Percentiles rank a stretch among this genome's conserved stretches.
Evolutionary conservation across 2,329 filamentous ascomycete species (phyloP).

Genomic region (Ilyonectria mors-panacis): DNA sequence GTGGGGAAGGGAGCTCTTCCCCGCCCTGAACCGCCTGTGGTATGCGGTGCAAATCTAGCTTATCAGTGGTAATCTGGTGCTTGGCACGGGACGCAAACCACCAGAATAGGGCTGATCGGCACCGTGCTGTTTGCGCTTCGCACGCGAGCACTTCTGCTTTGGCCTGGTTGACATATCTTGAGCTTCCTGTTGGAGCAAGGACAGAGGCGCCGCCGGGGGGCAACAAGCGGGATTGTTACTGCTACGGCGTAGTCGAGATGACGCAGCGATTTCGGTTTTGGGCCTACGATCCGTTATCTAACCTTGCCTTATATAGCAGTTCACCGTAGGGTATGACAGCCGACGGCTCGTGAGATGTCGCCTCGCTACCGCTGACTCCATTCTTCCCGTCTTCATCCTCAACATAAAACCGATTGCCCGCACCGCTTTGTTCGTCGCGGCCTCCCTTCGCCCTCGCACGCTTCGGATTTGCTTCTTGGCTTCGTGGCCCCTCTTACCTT

Average conservation of each 20-base stretch:
- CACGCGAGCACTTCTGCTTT: constrained; percentile 32
- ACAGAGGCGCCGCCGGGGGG: constrained; percentile 36
- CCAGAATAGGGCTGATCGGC: background rate
- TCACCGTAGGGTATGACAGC: constrained; percentile 22
- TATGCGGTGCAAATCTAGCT: constrained; percentile 42
- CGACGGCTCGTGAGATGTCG: constrained; percentile 19
- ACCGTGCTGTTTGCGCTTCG: constrained; percentile 6
- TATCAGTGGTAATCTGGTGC: constrained; percentile 44
- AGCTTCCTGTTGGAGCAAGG: constrained; percentile 34
- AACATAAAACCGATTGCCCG: constrained; percentile 20
- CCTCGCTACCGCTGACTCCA: constrained; percentile 19
- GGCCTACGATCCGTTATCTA: constrained; percentile 40
- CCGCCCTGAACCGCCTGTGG: constrained; percentile 38
- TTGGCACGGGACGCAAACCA: constrained; percentile 14
- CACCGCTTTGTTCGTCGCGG: background rate
- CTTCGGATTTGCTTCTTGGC: background rate
- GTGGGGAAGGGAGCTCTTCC: constrained; percentile 40
- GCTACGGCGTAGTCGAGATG: constrained; percentile 30
- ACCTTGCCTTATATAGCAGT: constrained; percentile 11
- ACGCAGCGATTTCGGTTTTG: constrained; percentile 35
- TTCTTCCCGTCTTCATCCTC: constrained; percentile 7
- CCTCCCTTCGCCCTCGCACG: background rate
- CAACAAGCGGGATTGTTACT: constrained; percentile 29
- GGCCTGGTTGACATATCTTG: constrained; percentile 32
- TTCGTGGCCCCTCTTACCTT: background rate